phyloP scores from a whole-genome alignment of 2,329 filamentous ascomycete species.

The Trichoderma gracile region DNA sequence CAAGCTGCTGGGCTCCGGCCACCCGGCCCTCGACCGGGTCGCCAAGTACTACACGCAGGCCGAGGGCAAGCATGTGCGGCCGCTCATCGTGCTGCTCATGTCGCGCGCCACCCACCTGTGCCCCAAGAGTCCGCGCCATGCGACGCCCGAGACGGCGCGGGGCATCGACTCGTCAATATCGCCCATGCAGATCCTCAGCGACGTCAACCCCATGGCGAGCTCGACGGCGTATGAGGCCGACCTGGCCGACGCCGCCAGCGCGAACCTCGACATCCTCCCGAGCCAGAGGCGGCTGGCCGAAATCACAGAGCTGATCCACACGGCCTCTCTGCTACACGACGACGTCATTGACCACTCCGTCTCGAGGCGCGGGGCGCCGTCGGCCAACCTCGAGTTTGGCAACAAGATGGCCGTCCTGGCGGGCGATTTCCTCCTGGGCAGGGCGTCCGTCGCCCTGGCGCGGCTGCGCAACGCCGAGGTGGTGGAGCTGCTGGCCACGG shows the following conservation, averaged over 20 bases:
- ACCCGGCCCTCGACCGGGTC: conserved; percentile 89
- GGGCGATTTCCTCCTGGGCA: conserved; percentile 91
- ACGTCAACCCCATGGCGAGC: conserved; percentile 71
- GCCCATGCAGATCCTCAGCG: conserved; percentile 63
- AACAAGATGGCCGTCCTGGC: conserved; percentile 99
- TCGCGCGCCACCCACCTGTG: conserved; percentile 84
- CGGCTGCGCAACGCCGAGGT: conserved; percentile 91
- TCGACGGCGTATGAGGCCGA: conserved; percentile 46
- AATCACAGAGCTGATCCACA: conserved; percentile 97
- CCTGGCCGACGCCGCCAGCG: conserved; percentile 42
- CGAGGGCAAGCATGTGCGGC: conserved; percentile 95
- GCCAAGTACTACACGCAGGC: conserved; percentile 98
- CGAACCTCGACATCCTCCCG: conserved; percentile 74
- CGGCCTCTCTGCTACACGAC: conserved; percentile 92
- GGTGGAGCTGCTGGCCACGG: conserved; percentile 88
- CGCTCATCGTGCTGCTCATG: conserved; percentile 94
- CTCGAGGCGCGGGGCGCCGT: conserved; percentile 78
- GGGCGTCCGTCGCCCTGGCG: conserved; percentile 90
- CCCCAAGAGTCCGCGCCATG: conserved; percentile 54
- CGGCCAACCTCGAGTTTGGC: conserved; percentile 91
- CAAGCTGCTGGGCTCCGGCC: conserved; percentile 88
- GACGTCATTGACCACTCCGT: conserved; percentile 95
- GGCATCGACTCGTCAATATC: conserved; percentile 58
- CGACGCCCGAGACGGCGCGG: conserved; percentile 45
- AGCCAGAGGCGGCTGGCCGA: conserved; percentile 90